A percentile compares a stretch with the other conserved stretches of the same genome.
phyloP scores from a whole-genome alignment of 164 flowering plant species.

The Aristolochia contorta region DNA sequence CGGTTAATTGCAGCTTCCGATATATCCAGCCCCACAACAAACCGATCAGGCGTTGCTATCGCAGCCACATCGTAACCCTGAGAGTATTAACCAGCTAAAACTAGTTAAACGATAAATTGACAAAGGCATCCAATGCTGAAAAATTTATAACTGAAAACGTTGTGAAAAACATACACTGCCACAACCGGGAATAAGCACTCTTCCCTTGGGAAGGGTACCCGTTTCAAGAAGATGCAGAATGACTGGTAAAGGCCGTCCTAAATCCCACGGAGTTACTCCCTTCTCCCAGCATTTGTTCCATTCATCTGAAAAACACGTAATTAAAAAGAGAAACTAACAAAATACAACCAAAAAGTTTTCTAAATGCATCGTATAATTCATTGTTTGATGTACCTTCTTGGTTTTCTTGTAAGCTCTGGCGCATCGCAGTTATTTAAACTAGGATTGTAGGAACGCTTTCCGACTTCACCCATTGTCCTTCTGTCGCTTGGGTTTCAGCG shows the following conservation, averaged over 20 bases:
- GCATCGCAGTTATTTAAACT: no score
- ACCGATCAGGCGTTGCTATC: slow-evolving; percentile 58
- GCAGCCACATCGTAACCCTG: slow-evolving; percentile 87
- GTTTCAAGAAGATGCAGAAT: slow-evolving; percentile 52
- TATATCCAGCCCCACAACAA: slow-evolving; percentile 69
- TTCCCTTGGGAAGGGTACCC: slow-evolving; percentile 59
- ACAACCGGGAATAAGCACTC: slow-evolving; percentile 77
- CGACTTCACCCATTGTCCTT: no score
- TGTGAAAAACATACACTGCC: slow-evolving; percentile 43
- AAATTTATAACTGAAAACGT: not conserved
- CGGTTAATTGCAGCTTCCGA: slow-evolving; percentile 48
- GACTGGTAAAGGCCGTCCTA: slow-evolving; percentile 62
- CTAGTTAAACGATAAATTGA: no score
- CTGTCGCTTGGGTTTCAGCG: no score
- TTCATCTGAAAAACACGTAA: no score
- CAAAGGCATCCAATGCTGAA: no score
- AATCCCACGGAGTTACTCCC: slow-evolving; percentile 77
- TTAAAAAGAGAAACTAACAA: no score
- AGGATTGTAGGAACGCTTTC: no score
- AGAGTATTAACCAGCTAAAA: slow-evolving; percentile 2
- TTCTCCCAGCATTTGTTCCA: slow-evolving; percentile 76
- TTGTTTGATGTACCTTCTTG: no score
- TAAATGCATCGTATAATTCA: no score
- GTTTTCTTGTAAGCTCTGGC: no score
- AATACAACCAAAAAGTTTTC: no score